Percentiles rank a stretch among this genome's conserved stretches.
Evolutionary conservation across 306 rosid species (phyloP).

Genomic region (Medicago lupulina): DNA sequence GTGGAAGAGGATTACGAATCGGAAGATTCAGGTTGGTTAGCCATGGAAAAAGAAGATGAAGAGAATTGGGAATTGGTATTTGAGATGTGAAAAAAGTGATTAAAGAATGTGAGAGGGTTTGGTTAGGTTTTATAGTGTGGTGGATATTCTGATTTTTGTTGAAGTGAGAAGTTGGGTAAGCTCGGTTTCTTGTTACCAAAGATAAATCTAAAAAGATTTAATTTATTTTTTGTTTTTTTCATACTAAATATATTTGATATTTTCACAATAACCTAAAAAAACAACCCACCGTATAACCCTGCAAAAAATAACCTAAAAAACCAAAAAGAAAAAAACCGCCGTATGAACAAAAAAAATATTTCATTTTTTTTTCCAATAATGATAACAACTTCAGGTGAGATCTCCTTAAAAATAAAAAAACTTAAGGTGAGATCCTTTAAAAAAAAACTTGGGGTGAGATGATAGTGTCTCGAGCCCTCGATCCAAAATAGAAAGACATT

Average conservation of each 20-base stretch:
- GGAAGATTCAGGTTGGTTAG: conserved; percentile 75
- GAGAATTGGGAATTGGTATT: conserved; percentile 9
- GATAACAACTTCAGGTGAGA: too few relatives aligned
- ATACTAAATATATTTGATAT: background rate
- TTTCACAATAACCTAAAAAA: background rate
- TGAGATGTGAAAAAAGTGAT: conserved; percentile 10
- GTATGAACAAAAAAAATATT: too few relatives aligned
- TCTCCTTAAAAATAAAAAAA: too few relatives aligned
- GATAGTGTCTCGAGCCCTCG: too few relatives aligned
- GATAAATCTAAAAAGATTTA: conserved; percentile 34
- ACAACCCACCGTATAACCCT: too few relatives aligned
- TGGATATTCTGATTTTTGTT: conserved; percentile 52
- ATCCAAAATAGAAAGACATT: too few relatives aligned
- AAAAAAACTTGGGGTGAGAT: too few relatives aligned
- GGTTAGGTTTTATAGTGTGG: conserved; percentile 19
- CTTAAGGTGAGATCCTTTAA: too few relatives aligned
- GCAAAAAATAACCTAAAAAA: too few relatives aligned
- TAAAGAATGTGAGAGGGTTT: background rate
- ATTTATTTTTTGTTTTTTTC: background rate
- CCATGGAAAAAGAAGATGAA: conserved; percentile 47
- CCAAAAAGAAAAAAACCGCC: too few relatives aligned
- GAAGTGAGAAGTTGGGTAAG: conserved; percentile 9
- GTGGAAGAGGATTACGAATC: conserved; percentile 59
- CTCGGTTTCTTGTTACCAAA: conserved; percentile 58
- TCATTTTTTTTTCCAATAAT: too few relatives aligned